phyloP scores from a whole-genome alignment of 345 rosid genomes.

The Eutrema japonicum region DNA sequence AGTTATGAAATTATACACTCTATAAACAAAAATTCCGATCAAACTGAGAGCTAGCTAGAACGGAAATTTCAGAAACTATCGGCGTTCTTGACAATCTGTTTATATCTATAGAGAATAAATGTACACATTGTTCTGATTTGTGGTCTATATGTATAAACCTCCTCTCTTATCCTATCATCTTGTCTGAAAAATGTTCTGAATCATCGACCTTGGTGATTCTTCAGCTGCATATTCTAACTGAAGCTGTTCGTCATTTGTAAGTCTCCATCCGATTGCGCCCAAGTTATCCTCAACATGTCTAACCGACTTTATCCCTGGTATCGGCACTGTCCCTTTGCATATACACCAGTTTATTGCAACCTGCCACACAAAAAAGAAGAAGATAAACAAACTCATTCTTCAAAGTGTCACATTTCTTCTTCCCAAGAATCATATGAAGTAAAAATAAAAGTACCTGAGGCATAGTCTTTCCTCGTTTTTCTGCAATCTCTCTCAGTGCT shows the following conservation, averaged over 20 bases:
- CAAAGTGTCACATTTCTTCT: conserved; percentile 13
- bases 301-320: conserved; percentile 83
- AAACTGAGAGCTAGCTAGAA: neutral
- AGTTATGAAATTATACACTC: no score
- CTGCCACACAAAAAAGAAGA: conserved; percentile 37
- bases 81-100: conserved; percentile 3
- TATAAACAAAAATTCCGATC: no score
- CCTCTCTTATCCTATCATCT: conserved; percentile 41
- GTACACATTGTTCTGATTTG: neutral
- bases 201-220: conserved; percentile 72
- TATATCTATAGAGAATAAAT: neutral
- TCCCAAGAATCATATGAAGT: neutral
- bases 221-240: conserved; percentile 70
- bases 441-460: conserved; percentile 58
- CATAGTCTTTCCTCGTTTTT: conserved; percentile 63
- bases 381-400: neutral
- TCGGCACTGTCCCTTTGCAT: conserved; percentile 81
- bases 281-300: conserved; percentile 79
- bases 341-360: conserved; percentile 97
- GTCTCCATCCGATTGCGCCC: conserved; percentile 86
- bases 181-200: conserved; percentile 90
- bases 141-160: conserved; percentile 8
- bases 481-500: conserved; percentile 58
- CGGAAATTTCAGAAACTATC: neutral
- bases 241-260: conserved; percentile 67